These are phyloP conservation scores for Amyloporia xantha DNA, from an alignment of 768 basidiomycete genomes.

Conservation along the genomic window DNA sequence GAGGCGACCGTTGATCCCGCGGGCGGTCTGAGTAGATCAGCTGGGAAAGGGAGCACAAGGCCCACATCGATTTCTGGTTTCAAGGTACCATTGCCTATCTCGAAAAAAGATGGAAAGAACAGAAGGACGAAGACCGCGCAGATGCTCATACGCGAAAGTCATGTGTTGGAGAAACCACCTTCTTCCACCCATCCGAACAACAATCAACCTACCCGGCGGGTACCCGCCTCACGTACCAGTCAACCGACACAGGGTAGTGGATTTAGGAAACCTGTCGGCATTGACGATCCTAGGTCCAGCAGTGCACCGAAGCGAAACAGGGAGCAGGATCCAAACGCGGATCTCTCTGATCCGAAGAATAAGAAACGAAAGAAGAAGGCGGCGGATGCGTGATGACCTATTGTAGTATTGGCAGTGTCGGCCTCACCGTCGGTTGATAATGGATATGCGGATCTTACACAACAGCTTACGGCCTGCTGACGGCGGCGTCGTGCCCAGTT, in stretches of 20 bases:
- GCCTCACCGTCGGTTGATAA: too few species aligned
- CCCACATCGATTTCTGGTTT: slow-evolving; percentile 22
- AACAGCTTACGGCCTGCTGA: too few species aligned
- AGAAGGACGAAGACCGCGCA: slow-evolving; percentile 16
- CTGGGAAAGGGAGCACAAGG: slow-evolving; percentile 7
- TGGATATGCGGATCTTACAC: too few species aligned
- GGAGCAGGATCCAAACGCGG: slow-evolving; percentile 2
- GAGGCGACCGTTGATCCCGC: background rate
- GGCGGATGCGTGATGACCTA: slow-evolving; percentile 6
- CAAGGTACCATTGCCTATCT: slow-evolving; percentile 12
- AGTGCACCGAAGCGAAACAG: slow-evolving; percentile 11
- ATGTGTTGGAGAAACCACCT: background rate
- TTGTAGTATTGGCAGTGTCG: too few species aligned
- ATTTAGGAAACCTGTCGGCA: slow-evolving; percentile 52
- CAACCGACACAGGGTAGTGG: too few species aligned
- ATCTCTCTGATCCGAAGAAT: slow-evolving; percentile 5
- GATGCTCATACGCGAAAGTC: slow-evolving; percentile 19
- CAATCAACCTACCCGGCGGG: too few species aligned
- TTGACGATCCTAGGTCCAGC: slow-evolving; percentile 36
- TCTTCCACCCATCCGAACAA: too few species aligned
- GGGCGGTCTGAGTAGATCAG: background rate
- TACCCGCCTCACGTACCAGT: too few species aligned
- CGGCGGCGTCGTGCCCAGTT: too few species aligned
- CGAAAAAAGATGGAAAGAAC: slow-evolving; percentile 14
- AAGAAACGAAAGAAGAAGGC: slow-evolving; percentile 17